Percentiles rank a stretch among this genome's conserved stretches.
Conservation (phyloP, 768 basidiomycete genomes). For the Megacollybia marginata region DNA sequence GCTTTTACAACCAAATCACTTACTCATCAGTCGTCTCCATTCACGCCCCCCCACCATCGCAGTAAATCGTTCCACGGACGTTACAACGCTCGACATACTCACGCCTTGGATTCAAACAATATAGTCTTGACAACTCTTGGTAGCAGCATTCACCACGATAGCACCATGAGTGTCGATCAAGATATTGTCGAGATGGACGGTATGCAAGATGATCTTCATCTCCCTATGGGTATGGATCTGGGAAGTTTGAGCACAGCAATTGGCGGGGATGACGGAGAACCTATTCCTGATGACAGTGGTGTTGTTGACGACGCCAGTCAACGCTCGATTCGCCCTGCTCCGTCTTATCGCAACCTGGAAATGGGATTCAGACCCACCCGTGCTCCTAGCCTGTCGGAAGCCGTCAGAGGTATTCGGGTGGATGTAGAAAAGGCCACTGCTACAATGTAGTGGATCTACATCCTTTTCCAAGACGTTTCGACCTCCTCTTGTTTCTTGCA, state of each 20-base stretch:
- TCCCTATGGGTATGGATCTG: slow-evolving; percentile 46
- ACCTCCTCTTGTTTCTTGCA: neutral
- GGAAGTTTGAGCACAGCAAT: slow-evolving; percentile 43
- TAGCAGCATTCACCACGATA: slow-evolving; percentile 44
- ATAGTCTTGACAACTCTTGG: slow-evolving; percentile 59
- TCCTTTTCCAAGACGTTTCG: neutral
- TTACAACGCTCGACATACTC: slow-evolving; percentile 16
- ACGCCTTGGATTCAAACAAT: slow-evolving; percentile 47
- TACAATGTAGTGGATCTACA: slow-evolving; percentile 28
- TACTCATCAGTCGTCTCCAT: slow-evolving; percentile 47
- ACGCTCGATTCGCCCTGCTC: slow-evolving; percentile 36
- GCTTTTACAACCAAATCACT: slow-evolving; percentile 62
- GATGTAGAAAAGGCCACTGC: slow-evolving; percentile 56
- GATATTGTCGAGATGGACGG: slow-evolving; percentile 54
- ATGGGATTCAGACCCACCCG: slow-evolving; percentile 31
- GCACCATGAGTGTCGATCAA: slow-evolving; percentile 41
- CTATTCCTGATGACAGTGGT: slow-evolving; percentile 29
- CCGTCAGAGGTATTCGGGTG: slow-evolving; percentile 43
- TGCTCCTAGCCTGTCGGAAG: slow-evolving; percentile 22
- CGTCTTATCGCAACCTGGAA: slow-evolving; percentile 46
- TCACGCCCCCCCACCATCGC: slow-evolving; percentile 41
- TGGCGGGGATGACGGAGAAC: slow-evolving; percentile 46
- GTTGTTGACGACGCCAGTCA: slow-evolving; percentile 4
- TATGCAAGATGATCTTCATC: slow-evolving; percentile 49
- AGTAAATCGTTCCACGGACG: slow-evolving; percentile 21